These are phyloP conservation scores for Dentipellis sp. DNA, from an alignment of 768 basidiomycete species.

Conservation along the genomic window DNA sequence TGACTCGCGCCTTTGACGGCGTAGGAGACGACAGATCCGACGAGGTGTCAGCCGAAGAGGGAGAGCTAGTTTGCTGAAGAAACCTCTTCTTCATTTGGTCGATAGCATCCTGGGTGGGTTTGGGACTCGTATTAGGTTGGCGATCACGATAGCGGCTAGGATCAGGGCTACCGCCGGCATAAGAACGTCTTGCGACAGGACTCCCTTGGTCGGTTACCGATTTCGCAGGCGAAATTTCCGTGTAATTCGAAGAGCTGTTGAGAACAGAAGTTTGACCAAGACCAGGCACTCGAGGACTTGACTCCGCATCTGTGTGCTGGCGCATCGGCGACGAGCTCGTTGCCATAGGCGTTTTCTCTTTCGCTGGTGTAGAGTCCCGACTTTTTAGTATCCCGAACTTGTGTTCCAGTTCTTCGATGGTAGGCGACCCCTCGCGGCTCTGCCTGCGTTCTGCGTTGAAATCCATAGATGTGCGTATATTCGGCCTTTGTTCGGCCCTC, in stretches of 20 bases:
- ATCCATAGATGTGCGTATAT: no score
- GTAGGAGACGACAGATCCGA: background rate
- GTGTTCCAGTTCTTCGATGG: conserved; percentile 25
- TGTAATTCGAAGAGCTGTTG: background rate
- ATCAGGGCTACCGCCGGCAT: background rate
- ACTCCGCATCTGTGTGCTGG: no score
- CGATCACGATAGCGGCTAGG: background rate
- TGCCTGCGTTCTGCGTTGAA: conserved; percentile 24
- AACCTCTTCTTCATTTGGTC: conserved; percentile 59
- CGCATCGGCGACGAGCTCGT: no score
- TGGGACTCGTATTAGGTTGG: conserved; percentile 3
- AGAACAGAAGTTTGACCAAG: no score
- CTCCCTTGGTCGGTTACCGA: background rate
- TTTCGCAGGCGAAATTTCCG: background rate
- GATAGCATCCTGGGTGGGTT: conserved; percentile 39
- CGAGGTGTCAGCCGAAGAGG: conserved; percentile 17
- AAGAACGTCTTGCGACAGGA: background rate
- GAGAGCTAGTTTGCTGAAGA: conserved; percentile 24
- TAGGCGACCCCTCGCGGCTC: conserved; percentile 23
- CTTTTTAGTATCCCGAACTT: conserved; percentile 21
- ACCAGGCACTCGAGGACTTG: no score
- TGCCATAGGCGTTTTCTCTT: conserved; percentile 4
- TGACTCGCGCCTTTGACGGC: no score
- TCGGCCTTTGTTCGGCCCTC: no score
- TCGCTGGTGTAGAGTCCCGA: conserved; percentile 15